Evolutionary conservation across 345 rosid species (phyloP).

Genomic region (Hibiscus trionum): DNA sequence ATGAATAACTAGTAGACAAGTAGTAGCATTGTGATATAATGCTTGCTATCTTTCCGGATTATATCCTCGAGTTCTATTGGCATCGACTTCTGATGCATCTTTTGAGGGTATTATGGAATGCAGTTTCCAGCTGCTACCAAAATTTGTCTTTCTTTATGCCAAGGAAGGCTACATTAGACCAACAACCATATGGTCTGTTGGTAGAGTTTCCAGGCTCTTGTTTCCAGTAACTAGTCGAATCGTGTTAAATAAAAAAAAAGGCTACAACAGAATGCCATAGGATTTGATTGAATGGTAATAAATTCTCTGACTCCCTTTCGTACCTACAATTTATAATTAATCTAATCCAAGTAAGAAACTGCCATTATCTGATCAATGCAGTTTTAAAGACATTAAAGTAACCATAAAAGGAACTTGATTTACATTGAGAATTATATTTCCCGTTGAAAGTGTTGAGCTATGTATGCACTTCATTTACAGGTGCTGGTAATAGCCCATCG

Average conservation of each 20-base stretch:
- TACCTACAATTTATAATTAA: neutral
- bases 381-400: neutral
- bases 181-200: too few species aligned
- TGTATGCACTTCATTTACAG: slow-evolving; percentile 21
- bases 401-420: neutral
- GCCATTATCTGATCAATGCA: neutral
- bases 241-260: too few species aligned
- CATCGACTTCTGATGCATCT: neutral
- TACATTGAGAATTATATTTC: neutral
- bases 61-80: neutral
- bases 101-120: neutral
- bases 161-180: neutral
- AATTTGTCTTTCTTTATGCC: neutral
- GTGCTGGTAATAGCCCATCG: slow-evolving; percentile 91
- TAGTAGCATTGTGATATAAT: neutral
- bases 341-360: neutral
- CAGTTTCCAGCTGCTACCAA: neutral
- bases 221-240: too few species aligned
- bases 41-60: neutral
- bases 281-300: neutral
- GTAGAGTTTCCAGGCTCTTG: too few species aligned
- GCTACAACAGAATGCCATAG: neutral
- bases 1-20: neutral
- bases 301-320: neutral
- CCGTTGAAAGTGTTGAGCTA: neutral